phyloP scores from a whole-genome alignment of 257 asterid species.

The Rauvolfia tetraphylla region DNA sequence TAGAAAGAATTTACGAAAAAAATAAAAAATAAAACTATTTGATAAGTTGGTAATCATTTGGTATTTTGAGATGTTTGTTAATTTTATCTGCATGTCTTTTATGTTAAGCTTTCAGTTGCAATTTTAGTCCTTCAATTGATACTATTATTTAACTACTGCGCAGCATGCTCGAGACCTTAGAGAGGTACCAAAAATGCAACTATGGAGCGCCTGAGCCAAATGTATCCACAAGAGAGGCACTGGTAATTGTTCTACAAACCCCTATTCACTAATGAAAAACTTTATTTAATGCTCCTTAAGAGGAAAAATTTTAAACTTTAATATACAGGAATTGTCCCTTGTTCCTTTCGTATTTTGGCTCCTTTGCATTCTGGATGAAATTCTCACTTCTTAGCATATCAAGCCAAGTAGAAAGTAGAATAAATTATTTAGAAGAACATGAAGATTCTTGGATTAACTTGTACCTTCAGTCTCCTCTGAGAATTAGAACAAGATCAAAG shows the following conservation, averaged over 20 bases:
- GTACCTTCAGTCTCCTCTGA: too few relatives aligned
- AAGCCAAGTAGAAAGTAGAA: too few relatives aligned
- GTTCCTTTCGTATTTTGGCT: not conserved
- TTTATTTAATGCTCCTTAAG: not conserved
- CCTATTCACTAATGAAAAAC: slow-evolving; percentile 1
- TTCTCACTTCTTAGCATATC: too few relatives aligned
- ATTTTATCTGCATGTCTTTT: not conserved
- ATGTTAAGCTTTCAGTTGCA: not conserved
- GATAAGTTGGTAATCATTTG: not conserved
- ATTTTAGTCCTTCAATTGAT: slow-evolving; percentile 8
- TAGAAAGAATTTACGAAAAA: not conserved
- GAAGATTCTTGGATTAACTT: too few relatives aligned
- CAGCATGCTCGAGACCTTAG: slow-evolving; percentile 96
- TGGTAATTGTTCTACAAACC: slow-evolving; percentile 44
- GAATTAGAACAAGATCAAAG: too few relatives aligned
- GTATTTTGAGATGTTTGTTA: not conserved
- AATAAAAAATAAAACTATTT: not conserved
- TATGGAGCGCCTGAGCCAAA: slow-evolving; percentile 95
- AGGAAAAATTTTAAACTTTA: not conserved
- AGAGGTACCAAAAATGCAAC: slow-evolving; percentile 97
- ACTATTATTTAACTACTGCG: slow-evolving; percentile 25
- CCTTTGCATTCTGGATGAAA: too few relatives aligned
- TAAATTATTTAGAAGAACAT: too few relatives aligned
- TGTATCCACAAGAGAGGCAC: slow-evolving; percentile 83
- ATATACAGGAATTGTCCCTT: too few relatives aligned